Evolutionary conservation across 2,329 filamentous ascomycete species (phyloP).

Genomic region (Sporothrix variecibatus): DNA sequence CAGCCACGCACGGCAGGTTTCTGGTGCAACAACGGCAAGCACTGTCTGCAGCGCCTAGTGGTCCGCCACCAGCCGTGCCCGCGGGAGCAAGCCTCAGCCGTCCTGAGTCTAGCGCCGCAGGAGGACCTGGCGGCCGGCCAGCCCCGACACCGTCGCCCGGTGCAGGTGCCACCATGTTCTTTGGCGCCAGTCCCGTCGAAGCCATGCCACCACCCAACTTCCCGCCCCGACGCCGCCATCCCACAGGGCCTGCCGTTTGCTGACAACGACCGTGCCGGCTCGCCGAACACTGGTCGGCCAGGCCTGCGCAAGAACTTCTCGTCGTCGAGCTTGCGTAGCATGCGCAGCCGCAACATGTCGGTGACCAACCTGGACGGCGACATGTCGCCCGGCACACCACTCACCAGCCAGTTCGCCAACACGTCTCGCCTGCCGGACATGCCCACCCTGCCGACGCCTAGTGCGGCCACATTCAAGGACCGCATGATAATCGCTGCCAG

Average conservation of each 20-base stretch:
- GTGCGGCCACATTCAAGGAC: conserved; percentile 61
- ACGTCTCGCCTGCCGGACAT: conserved; percentile 55
- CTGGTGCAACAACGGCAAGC: conserved; percentile 48
- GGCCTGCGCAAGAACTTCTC: conserved; percentile 68
- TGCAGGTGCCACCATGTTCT: conserved; percentile 22
- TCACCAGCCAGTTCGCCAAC: conserved; percentile 65
- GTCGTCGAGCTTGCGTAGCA: conserved; percentile 68
- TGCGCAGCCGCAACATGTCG: conserved; percentile 75
- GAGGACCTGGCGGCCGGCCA: conserved; percentile 37
- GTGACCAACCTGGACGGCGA: conserved; percentile 64
- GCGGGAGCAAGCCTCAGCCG: conserved; percentile 30
- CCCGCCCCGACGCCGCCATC: conserved; percentile 41
- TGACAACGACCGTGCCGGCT: conserved; percentile 47
- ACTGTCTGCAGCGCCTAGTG: conserved; percentile 40
- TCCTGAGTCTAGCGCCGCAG: conserved; percentile 32
- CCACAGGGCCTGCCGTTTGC: conserved; percentile 33
- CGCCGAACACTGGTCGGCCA: conserved; percentile 53
- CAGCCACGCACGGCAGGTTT: conserved; percentile 39
- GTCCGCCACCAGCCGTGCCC: neutral
- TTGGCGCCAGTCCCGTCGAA: conserved; percentile 34
- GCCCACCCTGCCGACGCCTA: conserved; percentile 68
- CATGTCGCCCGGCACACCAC: conserved; percentile 71
- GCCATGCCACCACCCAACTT: conserved; percentile 35
- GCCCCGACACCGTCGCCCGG: conserved; percentile 40
- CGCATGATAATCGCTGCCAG: conserved; percentile 55